These are phyloP conservation scores for Leishmania lainsoni DNA, from an alignment of 208 protist genomes.

Conservation along the genomic window DNA sequence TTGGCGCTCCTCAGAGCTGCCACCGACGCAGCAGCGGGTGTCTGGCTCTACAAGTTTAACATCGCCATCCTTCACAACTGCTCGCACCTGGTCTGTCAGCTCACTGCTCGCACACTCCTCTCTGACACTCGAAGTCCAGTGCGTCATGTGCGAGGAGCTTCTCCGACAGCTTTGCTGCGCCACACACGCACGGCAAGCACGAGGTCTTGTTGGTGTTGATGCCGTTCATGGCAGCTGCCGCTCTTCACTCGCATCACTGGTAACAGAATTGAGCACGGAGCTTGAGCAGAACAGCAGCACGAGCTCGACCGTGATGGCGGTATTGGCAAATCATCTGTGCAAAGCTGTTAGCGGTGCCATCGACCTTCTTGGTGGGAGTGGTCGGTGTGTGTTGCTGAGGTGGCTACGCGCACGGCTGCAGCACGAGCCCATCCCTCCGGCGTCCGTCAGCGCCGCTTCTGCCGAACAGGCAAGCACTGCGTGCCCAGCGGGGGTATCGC, in stretches of 20 bases:
- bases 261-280: conserved; percentile 20
- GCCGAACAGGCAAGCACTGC: neutral
- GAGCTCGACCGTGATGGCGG: conserved; percentile 24
- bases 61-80: neutral
- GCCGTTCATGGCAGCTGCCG: neutral
- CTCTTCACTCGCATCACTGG: conserved; percentile 15
- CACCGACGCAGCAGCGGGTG: neutral
- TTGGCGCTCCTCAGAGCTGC: neutral
- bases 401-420: conserved; percentile 35
- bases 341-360: conserved; percentile 31
- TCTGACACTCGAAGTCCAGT: conserved; percentile 34
- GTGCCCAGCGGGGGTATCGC: conserved; percentile 10
- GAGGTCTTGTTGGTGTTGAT: neutral
- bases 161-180: conserved; percentile 23
- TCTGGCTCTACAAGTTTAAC: neutral
- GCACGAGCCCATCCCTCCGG: conserved; percentile 17
- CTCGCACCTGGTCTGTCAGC: conserved; percentile 21
- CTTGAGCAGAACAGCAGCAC: conserved; percentile 32
- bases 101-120: conserved; percentile 26
- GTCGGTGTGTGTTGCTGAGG: conserved; percentile 20
- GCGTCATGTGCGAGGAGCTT: conserved; percentile 38
- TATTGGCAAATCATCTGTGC: conserved; percentile 29
- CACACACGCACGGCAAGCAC: neutral
- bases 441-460: neutral
- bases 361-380: conserved; percentile 22